Conservation (phyloP, 2,329 filamentous ascomycete species). For the Cordyceps cicadae region DNA sequence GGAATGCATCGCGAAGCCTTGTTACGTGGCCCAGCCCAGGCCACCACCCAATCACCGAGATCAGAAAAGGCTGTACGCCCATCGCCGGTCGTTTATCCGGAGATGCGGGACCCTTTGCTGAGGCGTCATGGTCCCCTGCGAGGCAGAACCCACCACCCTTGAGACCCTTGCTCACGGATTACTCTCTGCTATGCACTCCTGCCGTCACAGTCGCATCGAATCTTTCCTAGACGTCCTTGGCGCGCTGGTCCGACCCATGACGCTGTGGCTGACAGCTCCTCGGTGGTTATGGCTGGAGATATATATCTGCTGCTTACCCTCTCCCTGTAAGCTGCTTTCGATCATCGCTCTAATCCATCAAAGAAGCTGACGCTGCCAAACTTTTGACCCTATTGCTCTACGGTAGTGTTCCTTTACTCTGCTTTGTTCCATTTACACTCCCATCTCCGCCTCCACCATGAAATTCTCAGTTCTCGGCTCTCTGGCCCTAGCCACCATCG, state of each 20-base stretch:
- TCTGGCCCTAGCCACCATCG: slow-evolving; percentile 20
- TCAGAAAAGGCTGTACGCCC: not conserved
- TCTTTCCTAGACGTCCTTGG: not conserved
- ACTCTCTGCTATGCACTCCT: not conserved
- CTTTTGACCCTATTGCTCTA: not conserved
- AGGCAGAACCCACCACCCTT: not conserved
- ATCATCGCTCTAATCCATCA: not conserved
- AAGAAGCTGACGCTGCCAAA: not conserved
- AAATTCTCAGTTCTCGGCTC: slow-evolving; percentile 16
- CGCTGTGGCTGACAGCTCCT: slow-evolving; percentile 6
- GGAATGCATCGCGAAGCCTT: not conserved
- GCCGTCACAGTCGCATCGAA: not conserved
- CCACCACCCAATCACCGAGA: not conserved
- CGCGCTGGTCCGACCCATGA: not conserved
- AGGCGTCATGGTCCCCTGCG: not conserved
- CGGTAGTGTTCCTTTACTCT: not conserved
- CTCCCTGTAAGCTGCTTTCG: not conserved
- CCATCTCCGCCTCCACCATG: slow-evolving; percentile 17
- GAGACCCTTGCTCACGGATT: not conserved
- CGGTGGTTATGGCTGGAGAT: not conserved
- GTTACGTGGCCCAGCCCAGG: not conserved
- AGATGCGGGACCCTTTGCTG: not conserved
- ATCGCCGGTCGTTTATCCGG: slow-evolving; percentile 8
- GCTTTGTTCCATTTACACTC: not conserved
- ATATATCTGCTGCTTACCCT: slow-evolving; percentile 7